These are phyloP conservation scores for Penicillium lividum DNA, from an alignment of 495 filamentous ascomycete species.

Conservation along the genomic window DNA sequence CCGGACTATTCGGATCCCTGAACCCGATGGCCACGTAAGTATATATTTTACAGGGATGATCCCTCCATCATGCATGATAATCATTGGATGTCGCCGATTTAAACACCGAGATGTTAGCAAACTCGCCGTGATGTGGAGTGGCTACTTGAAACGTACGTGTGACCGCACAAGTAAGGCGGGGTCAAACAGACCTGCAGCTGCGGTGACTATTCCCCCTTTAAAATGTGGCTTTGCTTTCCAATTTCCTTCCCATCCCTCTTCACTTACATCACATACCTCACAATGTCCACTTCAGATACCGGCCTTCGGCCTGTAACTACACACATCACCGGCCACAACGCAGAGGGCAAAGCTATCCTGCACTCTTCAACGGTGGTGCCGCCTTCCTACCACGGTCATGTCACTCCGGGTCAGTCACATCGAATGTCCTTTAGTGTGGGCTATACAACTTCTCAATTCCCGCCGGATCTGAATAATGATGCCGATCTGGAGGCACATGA, in stretches of 20 bases:
- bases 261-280: background rate
- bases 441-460: conserved; percentile 57
- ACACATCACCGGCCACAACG: conserved; percentile 45
- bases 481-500: conserved; percentile 44
- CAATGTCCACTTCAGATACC: conserved; percentile 14
- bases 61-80: background rate
- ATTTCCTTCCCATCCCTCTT: background rate
- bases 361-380: conserved; percentile 15
- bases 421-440: conserved; percentile 34
- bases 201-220: background rate
- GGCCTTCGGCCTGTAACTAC: conserved; percentile 36
- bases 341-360: conserved; percentile 33
- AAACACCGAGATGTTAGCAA: background rate
- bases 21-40: no score
- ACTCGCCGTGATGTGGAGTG: background rate
- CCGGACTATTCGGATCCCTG: no score
- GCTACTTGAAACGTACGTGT: background rate
- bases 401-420: conserved; percentile 22
- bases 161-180: background rate
- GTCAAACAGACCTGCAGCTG: background rate
- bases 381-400: conserved; percentile 15
- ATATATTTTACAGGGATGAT: background rate
- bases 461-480: conserved; percentile 56
- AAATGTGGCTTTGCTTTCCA: background rate
- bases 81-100: background rate